Evolutionary conservation across 2,329 filamentous ascomycete species (phyloP).

Genomic region (Dactylella cylindrospora): DNA sequence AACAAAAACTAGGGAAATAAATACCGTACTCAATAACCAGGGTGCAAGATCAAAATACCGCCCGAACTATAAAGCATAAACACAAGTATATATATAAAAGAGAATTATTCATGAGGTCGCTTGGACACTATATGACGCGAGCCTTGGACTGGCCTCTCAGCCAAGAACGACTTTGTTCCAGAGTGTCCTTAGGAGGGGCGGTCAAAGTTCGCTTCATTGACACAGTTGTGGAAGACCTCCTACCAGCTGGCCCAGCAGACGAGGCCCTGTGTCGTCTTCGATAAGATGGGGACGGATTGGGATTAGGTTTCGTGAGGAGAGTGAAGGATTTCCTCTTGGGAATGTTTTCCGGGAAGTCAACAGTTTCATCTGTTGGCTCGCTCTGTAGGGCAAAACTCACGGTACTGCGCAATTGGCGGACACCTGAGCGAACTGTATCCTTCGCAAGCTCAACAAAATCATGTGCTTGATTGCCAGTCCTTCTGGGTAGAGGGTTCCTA

Average conservation of each 20-base stretch:
- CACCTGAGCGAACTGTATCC: conserved; percentile 40
- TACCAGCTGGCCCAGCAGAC: conserved; percentile 42
- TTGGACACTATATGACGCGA: conserved; percentile 30
- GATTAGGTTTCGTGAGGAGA: conserved; percentile 32
- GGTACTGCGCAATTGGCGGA: conserved; percentile 43
- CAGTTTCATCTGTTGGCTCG: conserved; percentile 34
- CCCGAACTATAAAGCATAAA: conserved; percentile 33
- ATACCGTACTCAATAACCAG: too few relatives aligned
- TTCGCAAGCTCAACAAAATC: conserved; percentile 41
- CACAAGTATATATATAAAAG: conserved; percentile 24
- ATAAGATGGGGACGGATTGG: conserved; percentile 16
- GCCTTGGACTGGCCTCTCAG: conserved; percentile 34
- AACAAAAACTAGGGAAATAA: conserved; percentile 13
- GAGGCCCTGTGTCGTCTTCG: conserved; percentile 42
- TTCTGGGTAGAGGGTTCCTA: conserved; percentile 21
- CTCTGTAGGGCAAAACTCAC: conserved; percentile 42
- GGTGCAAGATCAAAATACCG: conserved; percentile 24
- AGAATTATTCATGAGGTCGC: conserved; percentile 17
- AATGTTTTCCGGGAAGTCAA: conserved; percentile 4
- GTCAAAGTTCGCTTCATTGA: conserved; percentile 39
- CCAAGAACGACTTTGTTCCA: conserved; percentile 41
- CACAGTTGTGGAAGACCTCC: conserved; percentile 30
- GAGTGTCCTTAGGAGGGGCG: conserved; percentile 31
- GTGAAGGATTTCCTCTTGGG: conserved; percentile 30
- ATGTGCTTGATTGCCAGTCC: conserved; percentile 23